phyloP scores from a whole-genome alignment of 129 eudicot genomes.

The Helianthus annuus region HanXRQr2.0-SUNRISE NC_035448.2:165435169-165435668 shows the following conservation, averaged over 20 bases:
- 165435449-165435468: not conserved
- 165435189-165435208: too few relatives aligned
- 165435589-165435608: conserved; percentile 12
- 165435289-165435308: too few relatives aligned
- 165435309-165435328: too few relatives aligned
- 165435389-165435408: conserved; percentile 1
- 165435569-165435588: conserved; percentile 7
- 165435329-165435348: too few relatives aligned
- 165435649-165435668: not conserved
- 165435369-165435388: not conserved
- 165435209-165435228: too few relatives aligned
- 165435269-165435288: too few relatives aligned
- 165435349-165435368: too few relatives aligned
- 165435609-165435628: not conserved
- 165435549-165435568: not conserved
- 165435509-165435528: not conserved
- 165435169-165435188: too few relatives aligned
- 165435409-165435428: not conserved
- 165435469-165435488: not conserved
- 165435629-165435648: not conserved
- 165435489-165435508: not conserved
- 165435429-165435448: too few relatives aligned
- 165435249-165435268: too few relatives aligned
- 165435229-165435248: too few relatives aligned
- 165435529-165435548: not conserved